A percentile compares a stretch with the other conserved stretches of the same genome.
Evolutionary conservation across 2,329 filamentous ascomycete species (phyloP).

Genomic region (Fusarium mundagurra): DNA sequence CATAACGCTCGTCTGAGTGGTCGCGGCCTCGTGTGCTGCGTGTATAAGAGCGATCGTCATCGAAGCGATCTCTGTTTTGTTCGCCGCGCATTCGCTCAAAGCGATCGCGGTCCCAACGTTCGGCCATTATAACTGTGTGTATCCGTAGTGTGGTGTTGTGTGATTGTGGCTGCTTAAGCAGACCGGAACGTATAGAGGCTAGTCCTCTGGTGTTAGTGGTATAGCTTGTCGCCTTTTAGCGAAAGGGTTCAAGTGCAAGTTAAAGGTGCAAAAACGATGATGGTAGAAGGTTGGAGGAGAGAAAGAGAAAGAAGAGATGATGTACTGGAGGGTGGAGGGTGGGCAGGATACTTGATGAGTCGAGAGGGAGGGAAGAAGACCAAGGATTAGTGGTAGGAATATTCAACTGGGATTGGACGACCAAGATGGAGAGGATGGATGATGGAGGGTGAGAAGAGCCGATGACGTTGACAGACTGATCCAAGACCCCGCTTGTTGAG

Average conservation of each 20-base stretch:
- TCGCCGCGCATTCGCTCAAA: constrained; percentile 53
- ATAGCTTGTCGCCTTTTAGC: neutral
- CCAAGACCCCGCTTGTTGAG: constrained; percentile 33
- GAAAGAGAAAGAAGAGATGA: constrained; percentile 7
- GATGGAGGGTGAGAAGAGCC: constrained; percentile 28
- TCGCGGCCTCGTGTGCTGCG: constrained; percentile 54
- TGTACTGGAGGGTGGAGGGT: constrained; percentile 37
- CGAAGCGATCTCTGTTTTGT: constrained; percentile 62
- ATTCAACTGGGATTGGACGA: constrained; percentile 26
- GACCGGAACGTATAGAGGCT: constrained; percentile 18
- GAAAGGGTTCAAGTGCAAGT: constrained; percentile 15
- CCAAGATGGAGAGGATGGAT: constrained; percentile 23
- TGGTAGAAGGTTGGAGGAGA: constrained; percentile 10
- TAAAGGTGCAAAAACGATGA: neutral
- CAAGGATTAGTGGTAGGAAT: constrained; percentile 19
- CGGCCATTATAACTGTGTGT: constrained; percentile 41
- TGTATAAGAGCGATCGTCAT: constrained; percentile 61
- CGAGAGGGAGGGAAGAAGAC: constrained; percentile 11
- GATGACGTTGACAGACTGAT: constrained; percentile 42
- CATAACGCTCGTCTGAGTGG: constrained; percentile 57
- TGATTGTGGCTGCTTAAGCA: constrained; percentile 18
- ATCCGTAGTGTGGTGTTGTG: neutral
- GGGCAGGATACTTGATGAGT: constrained; percentile 39
- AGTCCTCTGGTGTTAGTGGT: constrained; percentile 12
- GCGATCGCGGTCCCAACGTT: constrained; percentile 66